A percentile compares a stretch with the other conserved stretches of the same genome.
Conservation (phyloP, 192 early-diverging fungal genomes). For the Powellomyces hirtus region DNA sequence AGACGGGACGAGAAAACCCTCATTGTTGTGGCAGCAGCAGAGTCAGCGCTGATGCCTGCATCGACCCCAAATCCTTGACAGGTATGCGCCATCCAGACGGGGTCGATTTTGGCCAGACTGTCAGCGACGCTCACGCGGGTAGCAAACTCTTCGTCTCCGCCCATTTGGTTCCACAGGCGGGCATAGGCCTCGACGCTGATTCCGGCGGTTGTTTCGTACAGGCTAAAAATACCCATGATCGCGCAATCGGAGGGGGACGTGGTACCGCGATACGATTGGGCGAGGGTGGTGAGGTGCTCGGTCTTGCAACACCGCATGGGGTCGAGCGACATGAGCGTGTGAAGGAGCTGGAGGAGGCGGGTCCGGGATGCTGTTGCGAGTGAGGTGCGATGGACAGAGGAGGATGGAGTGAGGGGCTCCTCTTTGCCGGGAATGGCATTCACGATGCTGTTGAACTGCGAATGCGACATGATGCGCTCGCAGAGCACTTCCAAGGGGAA, state of each 20-base stretch:
- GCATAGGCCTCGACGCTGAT: slow-evolving; percentile 59
- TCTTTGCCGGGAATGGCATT: background rate
- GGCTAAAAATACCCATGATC: slow-evolving; percentile 52
- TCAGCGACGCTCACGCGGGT: slow-evolving; percentile 41
- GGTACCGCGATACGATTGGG: slow-evolving; percentile 60
- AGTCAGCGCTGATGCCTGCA: background rate
- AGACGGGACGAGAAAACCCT: slow-evolving; percentile 10
- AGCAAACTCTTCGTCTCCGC: slow-evolving; percentile 22
- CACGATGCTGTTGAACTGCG: slow-evolving; percentile 35
- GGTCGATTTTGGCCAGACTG: slow-evolving; percentile 60
- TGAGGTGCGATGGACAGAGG: background rate
- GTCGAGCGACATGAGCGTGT: slow-evolving; percentile 47
- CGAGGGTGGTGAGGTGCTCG: slow-evolving; percentile 44
- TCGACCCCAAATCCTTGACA: slow-evolving; percentile 47
- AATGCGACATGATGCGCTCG: slow-evolving; percentile 42
- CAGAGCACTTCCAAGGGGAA: background rate
- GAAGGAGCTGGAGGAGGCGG: slow-evolving; percentile 50
- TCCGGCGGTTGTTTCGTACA: slow-evolving; percentile 57
- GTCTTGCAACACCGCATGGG: slow-evolving; percentile 50
- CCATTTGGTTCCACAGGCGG: slow-evolving; percentile 54
- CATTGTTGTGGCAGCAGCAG: background rate
- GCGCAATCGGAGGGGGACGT: slow-evolving; percentile 49
- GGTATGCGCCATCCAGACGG: slow-evolving; percentile 60
- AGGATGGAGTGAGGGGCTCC: background rate
- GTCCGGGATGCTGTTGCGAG: slow-evolving; percentile 32